Percentiles rank a stretch among this genome's conserved stretches.
phyloP scores from a whole-genome alignment of 768 basidiomycete genomes.

The Nidularia sp. region DNA sequence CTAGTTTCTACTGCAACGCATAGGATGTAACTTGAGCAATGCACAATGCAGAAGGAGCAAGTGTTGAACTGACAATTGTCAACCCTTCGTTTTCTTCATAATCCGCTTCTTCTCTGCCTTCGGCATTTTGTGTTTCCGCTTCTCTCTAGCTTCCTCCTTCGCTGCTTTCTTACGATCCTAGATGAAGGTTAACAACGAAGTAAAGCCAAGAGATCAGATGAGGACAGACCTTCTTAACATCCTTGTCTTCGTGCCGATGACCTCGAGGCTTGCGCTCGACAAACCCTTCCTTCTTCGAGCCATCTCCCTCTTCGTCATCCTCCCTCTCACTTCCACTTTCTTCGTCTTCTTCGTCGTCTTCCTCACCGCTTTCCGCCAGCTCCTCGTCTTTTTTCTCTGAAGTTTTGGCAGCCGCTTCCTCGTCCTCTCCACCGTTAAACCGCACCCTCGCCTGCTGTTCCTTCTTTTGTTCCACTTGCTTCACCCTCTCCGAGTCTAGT shows the following conservation, averaged over 20 bases:
- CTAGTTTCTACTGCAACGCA: not conserved
- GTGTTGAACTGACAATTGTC: slow-evolving; percentile 4
- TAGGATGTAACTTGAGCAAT: not conserved
- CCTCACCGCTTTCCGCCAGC: slow-evolving; percentile 14
- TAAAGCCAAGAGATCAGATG: slow-evolving; percentile 1
- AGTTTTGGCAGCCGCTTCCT: not conserved
- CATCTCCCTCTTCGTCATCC: slow-evolving; percentile 31
- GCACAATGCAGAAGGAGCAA: not conserved
- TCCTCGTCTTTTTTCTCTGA: slow-evolving; percentile 1
- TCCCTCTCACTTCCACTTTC: slow-evolving; percentile 20
- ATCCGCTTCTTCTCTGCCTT: slow-evolving; percentile 91
- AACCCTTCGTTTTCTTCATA: slow-evolving; percentile 54
- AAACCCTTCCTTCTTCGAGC: slow-evolving; percentile 30
- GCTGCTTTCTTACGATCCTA: slow-evolving; percentile 90
- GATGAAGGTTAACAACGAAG: not conserved
- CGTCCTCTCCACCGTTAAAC: not conserved
- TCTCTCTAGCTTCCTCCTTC: slow-evolving; percentile 85
- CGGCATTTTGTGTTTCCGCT: slow-evolving; percentile 89
- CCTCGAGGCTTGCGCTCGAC: slow-evolving; percentile 68
- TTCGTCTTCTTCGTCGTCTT: slow-evolving; percentile 15
- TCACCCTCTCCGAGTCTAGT: slow-evolving; percentile 8
- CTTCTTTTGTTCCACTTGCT: slow-evolving; percentile 5
- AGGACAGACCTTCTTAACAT: slow-evolving; percentile 73
- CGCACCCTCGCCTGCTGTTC: slow-evolving; percentile 8
- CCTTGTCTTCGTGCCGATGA: slow-evolving; percentile 89